phyloP scores from a whole-genome alignment of 148 eudicot species.

The Fagopyrum esculentum region DNA sequence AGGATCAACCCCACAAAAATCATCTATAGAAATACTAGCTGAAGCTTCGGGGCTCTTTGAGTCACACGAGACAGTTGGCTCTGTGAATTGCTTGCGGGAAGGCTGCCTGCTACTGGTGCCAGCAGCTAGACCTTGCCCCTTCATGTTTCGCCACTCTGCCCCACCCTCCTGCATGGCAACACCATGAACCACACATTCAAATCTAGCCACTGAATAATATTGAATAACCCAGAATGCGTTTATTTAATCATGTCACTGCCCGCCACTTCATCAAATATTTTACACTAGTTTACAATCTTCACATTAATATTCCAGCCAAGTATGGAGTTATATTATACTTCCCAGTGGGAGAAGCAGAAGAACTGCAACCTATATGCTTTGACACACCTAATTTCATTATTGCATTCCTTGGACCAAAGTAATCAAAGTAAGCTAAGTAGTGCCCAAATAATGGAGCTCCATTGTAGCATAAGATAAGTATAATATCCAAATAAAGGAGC shows the following conservation, averaged over 20 bases:
- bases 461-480: not conserved
- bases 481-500: not conserved
- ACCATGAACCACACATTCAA: not conserved
- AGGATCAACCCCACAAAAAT: conserved; percentile 71
- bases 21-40: conserved; percentile 44
- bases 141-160: conserved; percentile 9
- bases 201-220: not conserved
- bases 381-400: not conserved
- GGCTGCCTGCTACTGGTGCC: conserved; percentile 54
- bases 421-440: too few relatives aligned
- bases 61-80: conserved; percentile 38
- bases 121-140: conserved; percentile 33
- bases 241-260: not conserved
- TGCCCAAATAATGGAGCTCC: not conserved
- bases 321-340: not conserved
- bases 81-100: conserved; percentile 54
- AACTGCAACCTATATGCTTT: not conserved
- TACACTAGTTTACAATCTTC: not conserved
- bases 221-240: not conserved
- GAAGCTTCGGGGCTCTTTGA: conserved; percentile 65
- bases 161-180: conserved; percentile 49
- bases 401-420: not conserved
- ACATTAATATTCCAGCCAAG: not conserved
- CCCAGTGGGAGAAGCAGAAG: not conserved
- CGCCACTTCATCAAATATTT: not conserved